Evolutionary conservation across 1,284 basidiomycete genomes (phyloP).

Genomic region (Melampsora larici-populina): DNA sequence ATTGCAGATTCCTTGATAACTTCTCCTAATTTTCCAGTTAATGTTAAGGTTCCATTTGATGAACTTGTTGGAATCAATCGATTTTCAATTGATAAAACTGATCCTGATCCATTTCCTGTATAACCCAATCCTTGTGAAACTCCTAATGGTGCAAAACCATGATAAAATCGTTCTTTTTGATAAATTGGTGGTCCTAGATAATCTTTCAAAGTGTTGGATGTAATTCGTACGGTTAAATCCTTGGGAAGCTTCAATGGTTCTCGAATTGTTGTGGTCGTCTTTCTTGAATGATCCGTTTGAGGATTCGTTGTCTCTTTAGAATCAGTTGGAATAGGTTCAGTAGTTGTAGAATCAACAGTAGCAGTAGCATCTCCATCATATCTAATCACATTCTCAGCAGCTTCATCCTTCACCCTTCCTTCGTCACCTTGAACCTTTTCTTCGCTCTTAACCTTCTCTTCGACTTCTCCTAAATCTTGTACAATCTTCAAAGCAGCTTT

Average conservation of each 20-base stretch:
- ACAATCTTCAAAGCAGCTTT: conserved; percentile 94
- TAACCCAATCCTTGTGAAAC: conserved; percentile 93
- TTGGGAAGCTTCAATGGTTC: conserved; percentile 78
- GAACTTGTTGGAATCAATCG: conserved; percentile 77
- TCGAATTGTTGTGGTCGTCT: conserved; percentile 71
- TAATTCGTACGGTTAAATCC: conserved; percentile 74
- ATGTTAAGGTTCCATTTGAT: conserved; percentile 78
- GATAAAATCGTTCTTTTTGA: conserved; percentile 90
- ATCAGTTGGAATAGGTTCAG: conserved; percentile 46
- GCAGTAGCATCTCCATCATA: conserved; percentile 51
- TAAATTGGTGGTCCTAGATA: conserved; percentile 95
- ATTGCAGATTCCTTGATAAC: conserved; percentile 95
- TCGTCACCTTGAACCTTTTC: conserved; percentile 54
- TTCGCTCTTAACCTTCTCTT: conserved; percentile 65
- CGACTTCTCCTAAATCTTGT: conserved; percentile 81
- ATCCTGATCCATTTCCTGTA: conserved; percentile 89
- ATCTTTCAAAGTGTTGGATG: conserved; percentile 82
- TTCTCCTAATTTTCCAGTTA: conserved; percentile 96
- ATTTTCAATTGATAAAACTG: conserved; percentile 95
- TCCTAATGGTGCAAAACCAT: conserved; percentile 74
- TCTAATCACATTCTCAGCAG: conserved; percentile 44
- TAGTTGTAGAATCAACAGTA: conserved; percentile 48
- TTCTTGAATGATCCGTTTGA: conserved; percentile 52
- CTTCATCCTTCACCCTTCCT: conserved; percentile 44
- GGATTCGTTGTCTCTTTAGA: conserved; percentile 45